Conservation (phyloP, 371 early-diverging fungal species). For the Zancudomyces culisetae region DNA sequence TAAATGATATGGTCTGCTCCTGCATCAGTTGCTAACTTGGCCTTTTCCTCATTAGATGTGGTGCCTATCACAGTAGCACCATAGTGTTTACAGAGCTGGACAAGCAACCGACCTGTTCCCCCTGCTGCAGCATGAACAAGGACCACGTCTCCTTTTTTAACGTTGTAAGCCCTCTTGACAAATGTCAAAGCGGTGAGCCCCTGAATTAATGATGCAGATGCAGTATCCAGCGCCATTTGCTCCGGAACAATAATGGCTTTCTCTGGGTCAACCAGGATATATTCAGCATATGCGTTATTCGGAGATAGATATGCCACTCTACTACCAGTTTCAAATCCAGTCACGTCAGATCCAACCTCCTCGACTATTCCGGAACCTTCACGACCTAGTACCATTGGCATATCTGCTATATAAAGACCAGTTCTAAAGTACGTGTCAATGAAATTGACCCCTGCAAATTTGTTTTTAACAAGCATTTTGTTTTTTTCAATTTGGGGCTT, state of each 20-base stretch:
- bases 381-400: slow-evolving; percentile 55
- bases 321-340: slow-evolving; percentile 52
- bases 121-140: slow-evolving; percentile 86
- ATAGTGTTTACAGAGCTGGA: slow-evolving; percentile 45
- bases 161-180: slow-evolving; percentile 47
- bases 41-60: slow-evolving; percentile 65
- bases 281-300: slow-evolving; percentile 55
- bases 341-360: slow-evolving; percentile 42
- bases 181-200: slow-evolving; percentile 70
- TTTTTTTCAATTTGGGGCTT: slow-evolving; percentile 27
- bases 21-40: slow-evolving; percentile 37
- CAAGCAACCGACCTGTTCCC: slow-evolving; percentile 62
- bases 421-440: slow-evolving; percentile 86
- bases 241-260: slow-evolving; percentile 33
- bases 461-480: slow-evolving; percentile 59
- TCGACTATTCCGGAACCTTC: slow-evolving; percentile 76
- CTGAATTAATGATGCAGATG: slow-evolving; percentile 38
- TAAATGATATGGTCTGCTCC: slow-evolving; percentile 65
- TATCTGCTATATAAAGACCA: slow-evolving; percentile 52
- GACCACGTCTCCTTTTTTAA: slow-evolving; percentile 56
- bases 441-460: slow-evolving; percentile 66
- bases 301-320: slow-evolving; percentile 53
- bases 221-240: slow-evolving; percentile 35
- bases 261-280: slow-evolving; percentile 30
- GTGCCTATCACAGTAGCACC: slow-evolving; percentile 87